Evolutionary conservation across 1,139 yeast genomes (phyloP).

Genomic region (Arxiozyma bovina): DNA sequence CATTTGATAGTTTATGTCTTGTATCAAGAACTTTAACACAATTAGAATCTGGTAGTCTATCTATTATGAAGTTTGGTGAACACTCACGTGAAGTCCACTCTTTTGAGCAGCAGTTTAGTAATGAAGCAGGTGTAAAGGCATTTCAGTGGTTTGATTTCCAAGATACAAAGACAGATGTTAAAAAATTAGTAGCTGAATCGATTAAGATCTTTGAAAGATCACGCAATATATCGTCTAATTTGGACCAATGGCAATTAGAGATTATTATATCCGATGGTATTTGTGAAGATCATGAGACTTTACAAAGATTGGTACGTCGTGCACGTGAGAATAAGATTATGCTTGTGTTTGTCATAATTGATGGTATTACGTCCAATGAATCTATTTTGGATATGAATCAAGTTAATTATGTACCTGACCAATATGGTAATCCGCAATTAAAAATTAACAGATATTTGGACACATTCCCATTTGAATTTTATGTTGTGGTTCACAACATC

Average conservation of each 20-base stretch:
- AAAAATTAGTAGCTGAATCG: constrained; percentile 61
- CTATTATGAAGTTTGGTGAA: constrained; percentile 88
- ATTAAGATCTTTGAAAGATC: constrained; percentile 65
- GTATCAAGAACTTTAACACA: constrained; percentile 92
- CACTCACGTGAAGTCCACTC: constrained; percentile 79
- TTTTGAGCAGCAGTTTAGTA: constrained; percentile 74
- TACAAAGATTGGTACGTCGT: constrained; percentile 73
- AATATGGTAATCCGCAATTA: constrained; percentile 61
- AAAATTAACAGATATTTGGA: constrained; percentile 82
- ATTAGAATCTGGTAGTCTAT: constrained; percentile 87
- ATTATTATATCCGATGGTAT: constrained; percentile 93
- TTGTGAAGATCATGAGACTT: constrained; percentile 84
- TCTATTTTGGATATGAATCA: constrained; percentile 93
- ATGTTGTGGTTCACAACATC: constrained; percentile 85
- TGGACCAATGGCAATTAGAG: constrained; percentile 87
- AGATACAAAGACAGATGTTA: constrained; percentile 80
- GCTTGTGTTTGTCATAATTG: constrained; percentile 91
- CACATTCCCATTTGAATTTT: constrained; percentile 92
- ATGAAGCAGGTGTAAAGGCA: constrained; percentile 73
- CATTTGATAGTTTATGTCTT: constrained; percentile 88
- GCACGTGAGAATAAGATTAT: constrained; percentile 90
- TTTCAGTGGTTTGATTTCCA: constrained; percentile 89
- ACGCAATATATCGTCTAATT: constrained; percentile 38
- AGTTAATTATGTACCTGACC: constrained; percentile 66
- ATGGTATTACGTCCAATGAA: constrained; percentile 75